Evolutionary conservation across 2,329 filamentous ascomycete genomes (phyloP), one percentile per base, ranked within the genome.

Genomic region (Dothideomycetidae sp.): DNA sequence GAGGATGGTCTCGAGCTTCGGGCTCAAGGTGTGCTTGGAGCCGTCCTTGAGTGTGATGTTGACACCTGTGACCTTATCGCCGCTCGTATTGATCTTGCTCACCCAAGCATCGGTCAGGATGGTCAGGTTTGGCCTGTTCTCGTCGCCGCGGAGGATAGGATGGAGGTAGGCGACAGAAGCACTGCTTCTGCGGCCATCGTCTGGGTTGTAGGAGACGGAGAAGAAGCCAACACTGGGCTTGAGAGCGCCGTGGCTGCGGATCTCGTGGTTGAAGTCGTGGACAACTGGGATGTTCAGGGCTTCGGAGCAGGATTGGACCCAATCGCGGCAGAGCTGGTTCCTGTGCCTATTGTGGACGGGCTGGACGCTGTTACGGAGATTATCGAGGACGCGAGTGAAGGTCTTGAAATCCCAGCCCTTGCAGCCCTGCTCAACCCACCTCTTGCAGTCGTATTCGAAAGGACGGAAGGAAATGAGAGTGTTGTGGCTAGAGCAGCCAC

Each of bases 131-230:
- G 81, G 75, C 40, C 82, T 70, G 56, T 76, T 73, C 67, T 93
- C 83, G 33, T 85, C 78, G 29, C 82, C 83, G 29, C 79, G 74
- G 36, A 93, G 71, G 52, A 93, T 85, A 23, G 85, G 85, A 61
- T 93, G 85, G 53, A 93, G 86, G 62, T 93, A 93, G 12, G 85
- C 85, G 14, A 93, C 84, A 41, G 79, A 85, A 42, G 85, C 84
- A 54, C 80, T 86, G 63, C 80, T 88, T 45, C 85, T 75, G 50
- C 74, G 73, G 52, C 84, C 82, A 51, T 84, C 78, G 52, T 93
- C 84, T 2, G 85, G 85, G 63, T 93, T 92, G 64, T 93, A 93
- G 26, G 81, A 78, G 48, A 93, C 76, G 46, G 79, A 85, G 68
- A 93, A 88, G 69, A 93, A 93, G 39, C 85, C 85, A 17, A 90